Percentiles rank a stretch among this genome's conserved stretches.
These are phyloP conservation scores for Trametes versicolor DNA, from an alignment of 1,284 basidiomycete species.

Conservation along the genomic window DNA sequence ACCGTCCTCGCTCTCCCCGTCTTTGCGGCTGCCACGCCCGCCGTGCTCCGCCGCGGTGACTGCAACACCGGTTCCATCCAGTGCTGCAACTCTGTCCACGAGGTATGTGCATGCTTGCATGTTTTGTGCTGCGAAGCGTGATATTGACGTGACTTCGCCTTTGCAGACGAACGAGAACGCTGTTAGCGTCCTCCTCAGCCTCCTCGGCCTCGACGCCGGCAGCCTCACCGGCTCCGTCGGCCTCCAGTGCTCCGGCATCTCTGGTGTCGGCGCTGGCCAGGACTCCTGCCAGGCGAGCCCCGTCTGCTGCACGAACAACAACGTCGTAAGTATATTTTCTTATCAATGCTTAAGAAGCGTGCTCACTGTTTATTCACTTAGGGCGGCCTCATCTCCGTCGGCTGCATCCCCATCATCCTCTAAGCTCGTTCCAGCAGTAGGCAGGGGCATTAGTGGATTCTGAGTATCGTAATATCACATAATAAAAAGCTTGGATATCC, in stretches of 20 bases:
- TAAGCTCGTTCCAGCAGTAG: constrained; percentile 16
- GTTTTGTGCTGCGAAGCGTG: not conserved
- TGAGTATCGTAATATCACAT: constrained; percentile 20
- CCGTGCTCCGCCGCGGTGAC: constrained; percentile 28
- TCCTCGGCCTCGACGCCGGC: constrained; percentile 23
- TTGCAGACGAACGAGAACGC: constrained; percentile 31
- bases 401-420: constrained; percentile 39
- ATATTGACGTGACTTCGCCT: not conserved
- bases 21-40: constrained; percentile 40
- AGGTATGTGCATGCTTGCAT: constrained; percentile 22
- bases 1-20: constrained; percentile 38
- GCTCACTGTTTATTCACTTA: constrained; percentile 24
- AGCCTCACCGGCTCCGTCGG: constrained; percentile 33
- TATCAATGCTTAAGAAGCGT: too few relatives aligned
- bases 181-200: constrained; percentile 31
- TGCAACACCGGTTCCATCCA: constrained; percentile 44
- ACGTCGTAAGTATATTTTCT: constrained; percentile 43
- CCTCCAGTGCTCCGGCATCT: constrained; percentile 38
- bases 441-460: not conserved
- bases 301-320: constrained; percentile 44
- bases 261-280: constrained; percentile 35
- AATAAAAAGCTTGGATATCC: constrained; percentile 6
- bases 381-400: constrained; percentile 39
- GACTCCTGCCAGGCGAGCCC: constrained; percentile 45
- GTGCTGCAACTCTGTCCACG: constrained; percentile 43